Percentiles rank a stretch among this genome's conserved stretches.
These are phyloP conservation scores for Parastagonospora nodorum DNA, from an alignment of 2,329 filamentous ascomycete species.

Conservation along the genomic window DNA sequence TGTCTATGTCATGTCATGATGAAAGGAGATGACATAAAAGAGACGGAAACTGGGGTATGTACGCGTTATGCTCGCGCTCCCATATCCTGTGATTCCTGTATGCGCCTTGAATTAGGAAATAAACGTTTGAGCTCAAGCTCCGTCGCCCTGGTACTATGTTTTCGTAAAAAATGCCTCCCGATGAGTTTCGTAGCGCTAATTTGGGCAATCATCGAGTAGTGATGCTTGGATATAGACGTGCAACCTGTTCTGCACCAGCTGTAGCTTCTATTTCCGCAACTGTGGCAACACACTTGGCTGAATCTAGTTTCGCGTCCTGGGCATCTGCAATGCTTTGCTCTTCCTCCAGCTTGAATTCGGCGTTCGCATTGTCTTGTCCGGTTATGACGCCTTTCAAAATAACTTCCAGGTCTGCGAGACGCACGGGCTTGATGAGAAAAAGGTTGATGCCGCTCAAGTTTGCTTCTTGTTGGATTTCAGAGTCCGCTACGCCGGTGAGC, in stretches of 20 bases:
- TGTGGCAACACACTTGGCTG: background rate
- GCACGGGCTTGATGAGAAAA: constrained; percentile 60
- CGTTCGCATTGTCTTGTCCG: constrained; percentile 30
- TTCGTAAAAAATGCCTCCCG: too few relatives aligned
- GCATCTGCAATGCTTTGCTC: background rate
- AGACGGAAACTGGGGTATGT: too few relatives aligned
- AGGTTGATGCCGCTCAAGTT: constrained; percentile 59
- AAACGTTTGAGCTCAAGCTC: too few relatives aligned
- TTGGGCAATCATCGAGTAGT: too few relatives aligned
- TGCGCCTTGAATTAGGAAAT: too few relatives aligned
- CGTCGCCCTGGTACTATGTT: too few relatives aligned
- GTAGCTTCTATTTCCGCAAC: background rate
- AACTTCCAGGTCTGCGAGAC: constrained; percentile 51
- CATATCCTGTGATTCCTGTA: too few relatives aligned
- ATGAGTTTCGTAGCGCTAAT: too few relatives aligned
- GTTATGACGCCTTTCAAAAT: constrained; percentile 44
- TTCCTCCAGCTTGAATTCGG: constrained; percentile 16
- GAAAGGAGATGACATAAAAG: too few relatives aligned
- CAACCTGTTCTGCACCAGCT: background rate
- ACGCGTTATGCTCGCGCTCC: too few relatives aligned
- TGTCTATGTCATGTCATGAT: too few relatives aligned
- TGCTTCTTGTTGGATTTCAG: constrained; percentile 56
- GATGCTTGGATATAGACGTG: too few relatives aligned
- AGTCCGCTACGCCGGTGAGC: constrained; percentile 58
- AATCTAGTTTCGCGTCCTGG: background rate